Evolutionary conservation across 805 yeast species (phyloP).

Genomic region (Lipomyces lipofer): DNA sequence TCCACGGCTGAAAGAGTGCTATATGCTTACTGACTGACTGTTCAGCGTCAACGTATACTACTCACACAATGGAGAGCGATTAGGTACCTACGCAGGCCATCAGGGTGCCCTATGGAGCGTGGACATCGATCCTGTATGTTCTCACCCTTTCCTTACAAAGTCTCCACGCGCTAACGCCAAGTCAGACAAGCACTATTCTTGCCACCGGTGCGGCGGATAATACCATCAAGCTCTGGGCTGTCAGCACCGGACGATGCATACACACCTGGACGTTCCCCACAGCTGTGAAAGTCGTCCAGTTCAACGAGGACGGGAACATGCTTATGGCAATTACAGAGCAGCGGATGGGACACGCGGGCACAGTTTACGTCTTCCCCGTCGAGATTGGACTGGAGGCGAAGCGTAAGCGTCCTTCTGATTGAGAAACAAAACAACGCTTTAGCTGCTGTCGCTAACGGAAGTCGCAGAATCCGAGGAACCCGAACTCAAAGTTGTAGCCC

Average conservation of each 20-base stretch:
- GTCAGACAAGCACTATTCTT: conserved; percentile 56
- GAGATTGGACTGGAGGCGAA: conserved; percentile 47
- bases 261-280: conserved; percentile 73
- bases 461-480: conserved; percentile 33
- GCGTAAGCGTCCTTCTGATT: too few relatives aligned
- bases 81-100: conserved; percentile 89
- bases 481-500: conserved; percentile 36
- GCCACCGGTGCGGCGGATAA: conserved; percentile 92
- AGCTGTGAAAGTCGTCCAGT: conserved; percentile 89
- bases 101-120: conserved; percentile 94
- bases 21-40: neutral
- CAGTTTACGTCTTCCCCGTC: conserved; percentile 66
- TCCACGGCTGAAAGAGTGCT: neutral
- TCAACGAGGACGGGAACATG: conserved; percentile 68
- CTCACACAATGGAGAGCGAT: conserved; percentile 91
- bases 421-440: too few relatives aligned
- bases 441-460: too few relatives aligned
- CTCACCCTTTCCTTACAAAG: neutral
- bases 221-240: conserved; percentile 80
- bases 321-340: conserved; percentile 81
- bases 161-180: neutral
- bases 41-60: conserved; percentile 64
- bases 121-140: conserved; percentile 61
- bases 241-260: conserved; percentile 71
- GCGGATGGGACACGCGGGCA: conserved; percentile 86